Conservation (phyloP, 208 protist species). For the Zelonia costaricensis region DNA sequence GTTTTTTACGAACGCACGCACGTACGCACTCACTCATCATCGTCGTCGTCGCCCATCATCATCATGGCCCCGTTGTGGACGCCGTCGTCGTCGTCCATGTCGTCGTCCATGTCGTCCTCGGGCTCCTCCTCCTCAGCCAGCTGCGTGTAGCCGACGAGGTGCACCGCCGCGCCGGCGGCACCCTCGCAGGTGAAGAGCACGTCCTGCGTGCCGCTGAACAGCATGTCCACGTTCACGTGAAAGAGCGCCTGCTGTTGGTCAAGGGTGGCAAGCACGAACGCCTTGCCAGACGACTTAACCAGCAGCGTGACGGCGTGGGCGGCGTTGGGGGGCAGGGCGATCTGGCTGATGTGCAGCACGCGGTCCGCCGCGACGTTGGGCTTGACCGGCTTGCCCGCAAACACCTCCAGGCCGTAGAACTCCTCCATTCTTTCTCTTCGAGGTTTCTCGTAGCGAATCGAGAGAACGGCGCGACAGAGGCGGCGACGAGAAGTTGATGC, state of each 20-base stretch:
- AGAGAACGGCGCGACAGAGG: too few relatives aligned
- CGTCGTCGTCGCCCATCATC: too few relatives aligned
- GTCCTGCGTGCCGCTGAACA: constrained; percentile 51
- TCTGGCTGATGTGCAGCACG: constrained; percentile 65
- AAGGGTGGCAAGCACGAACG: constrained; percentile 67
- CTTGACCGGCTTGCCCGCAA: constrained; percentile 47
- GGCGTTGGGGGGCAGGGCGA: constrained; percentile 63
- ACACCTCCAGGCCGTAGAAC: constrained; percentile 80
- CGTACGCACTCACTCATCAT: too few relatives aligned
- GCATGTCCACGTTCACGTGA: constrained; percentile 64
- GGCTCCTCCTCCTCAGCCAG: constrained; percentile 45
- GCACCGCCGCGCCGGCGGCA: constrained; percentile 46
- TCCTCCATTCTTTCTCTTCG: constrained; percentile 78
- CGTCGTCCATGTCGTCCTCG: constrained; percentile 17
- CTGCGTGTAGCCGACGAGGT: constrained; percentile 75
- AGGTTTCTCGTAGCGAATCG: too few relatives aligned
- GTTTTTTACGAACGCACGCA: too few relatives aligned
- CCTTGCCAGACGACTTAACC: constrained; percentile 40
- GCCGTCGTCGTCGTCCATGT: constrained; percentile 3
- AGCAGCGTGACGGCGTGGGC: constrained; percentile 44
- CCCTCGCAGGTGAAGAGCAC: constrained; percentile 52
- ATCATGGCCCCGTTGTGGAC: too few relatives aligned
- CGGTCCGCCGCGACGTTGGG: constrained; percentile 64
- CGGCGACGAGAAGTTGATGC: too few relatives aligned
- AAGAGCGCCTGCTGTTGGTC: constrained; percentile 66